These are phyloP conservation scores for Cladophialophora chaetospira DNA, from an alignment of 2,329 filamentous ascomycete genomes.

Conservation along the genomic window DNA sequence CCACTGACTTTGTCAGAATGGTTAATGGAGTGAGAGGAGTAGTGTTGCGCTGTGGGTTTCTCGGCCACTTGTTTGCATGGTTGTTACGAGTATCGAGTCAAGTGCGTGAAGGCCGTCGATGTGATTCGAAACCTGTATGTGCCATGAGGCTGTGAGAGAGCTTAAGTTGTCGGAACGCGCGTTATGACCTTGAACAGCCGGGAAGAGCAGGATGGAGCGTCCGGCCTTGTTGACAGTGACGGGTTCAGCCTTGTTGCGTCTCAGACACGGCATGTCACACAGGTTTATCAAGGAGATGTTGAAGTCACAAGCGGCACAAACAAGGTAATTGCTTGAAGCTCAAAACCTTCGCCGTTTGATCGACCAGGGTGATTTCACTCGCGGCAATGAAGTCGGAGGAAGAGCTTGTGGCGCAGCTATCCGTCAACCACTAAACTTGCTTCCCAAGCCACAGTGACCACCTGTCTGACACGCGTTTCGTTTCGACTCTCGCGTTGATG, in stretches of 20 bases:
- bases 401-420: conserved; percentile 15
- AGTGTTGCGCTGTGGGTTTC: background rate
- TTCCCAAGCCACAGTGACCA: conserved; percentile 7
- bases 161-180: background rate
- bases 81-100: background rate
- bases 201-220: conserved; percentile 5
- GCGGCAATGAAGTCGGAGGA: background rate
- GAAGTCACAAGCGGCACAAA: background rate
- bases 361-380: background rate
- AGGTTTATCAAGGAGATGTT: too few species aligned
- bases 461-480: background rate
- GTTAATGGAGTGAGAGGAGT: background rate
- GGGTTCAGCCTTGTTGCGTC: conserved; percentile 18
- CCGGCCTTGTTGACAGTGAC: background rate
- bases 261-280: background rate
- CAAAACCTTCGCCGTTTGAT: conserved; percentile 11
- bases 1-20: background rate
- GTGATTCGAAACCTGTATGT: background rate
- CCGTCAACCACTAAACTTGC: background rate
- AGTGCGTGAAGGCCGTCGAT: background rate
- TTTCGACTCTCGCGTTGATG: background rate
- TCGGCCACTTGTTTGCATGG: background rate
- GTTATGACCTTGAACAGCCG: conserved; percentile 2
- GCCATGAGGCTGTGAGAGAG: background rate
- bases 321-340: background rate